Percentiles rank a stretch among this genome's conserved stretches.
These are phyloP conservation scores for Mycosarcoma maydis DNA, from an alignment of 1,284 basidiomycete genomes.

Conservation along the genomic window DNA sequence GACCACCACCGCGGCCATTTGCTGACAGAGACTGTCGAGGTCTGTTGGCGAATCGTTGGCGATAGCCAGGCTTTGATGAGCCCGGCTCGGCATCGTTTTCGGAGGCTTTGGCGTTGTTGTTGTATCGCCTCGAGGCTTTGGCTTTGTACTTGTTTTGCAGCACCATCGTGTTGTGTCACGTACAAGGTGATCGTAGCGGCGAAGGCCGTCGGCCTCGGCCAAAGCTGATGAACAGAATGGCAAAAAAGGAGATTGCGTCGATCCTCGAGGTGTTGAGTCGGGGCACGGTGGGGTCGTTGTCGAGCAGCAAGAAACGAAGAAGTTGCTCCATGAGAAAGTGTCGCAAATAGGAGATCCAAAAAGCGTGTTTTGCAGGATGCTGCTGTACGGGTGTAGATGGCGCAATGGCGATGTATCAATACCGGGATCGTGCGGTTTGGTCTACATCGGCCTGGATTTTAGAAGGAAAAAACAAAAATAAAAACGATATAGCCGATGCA, in stretches of 20 bases:
- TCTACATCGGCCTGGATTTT: constrained; percentile 14
- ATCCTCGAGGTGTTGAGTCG: no score
- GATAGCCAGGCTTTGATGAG: constrained; percentile 23
- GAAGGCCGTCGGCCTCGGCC: constrained; percentile 8
- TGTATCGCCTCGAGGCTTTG: constrained; percentile 60
- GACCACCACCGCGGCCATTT: background rate
- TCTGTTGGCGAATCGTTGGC: constrained; percentile 24
- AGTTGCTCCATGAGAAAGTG: no score
- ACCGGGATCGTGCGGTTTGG: no score
- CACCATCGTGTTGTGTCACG: constrained; percentile 46
- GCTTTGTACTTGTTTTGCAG: constrained; percentile 67
- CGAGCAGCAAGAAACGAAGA: no score
- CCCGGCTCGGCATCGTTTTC: constrained; percentile 12
- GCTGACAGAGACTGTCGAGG: constrained; percentile 1
- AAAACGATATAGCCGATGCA: background rate
- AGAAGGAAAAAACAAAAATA: no score
- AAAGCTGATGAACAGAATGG: no score
- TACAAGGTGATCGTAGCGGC: background rate
- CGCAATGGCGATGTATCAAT: no score
- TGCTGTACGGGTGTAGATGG: no score
- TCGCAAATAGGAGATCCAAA: no score
- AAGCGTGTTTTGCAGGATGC: no score
- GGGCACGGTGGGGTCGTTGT: no score
- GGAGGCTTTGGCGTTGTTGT: constrained; percentile 23
- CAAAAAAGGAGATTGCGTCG: no score